These are phyloP conservation scores for Carpinus viminea DNA, from an alignment of 306 rosid genomes.

Conservation along the genomic window DNA sequence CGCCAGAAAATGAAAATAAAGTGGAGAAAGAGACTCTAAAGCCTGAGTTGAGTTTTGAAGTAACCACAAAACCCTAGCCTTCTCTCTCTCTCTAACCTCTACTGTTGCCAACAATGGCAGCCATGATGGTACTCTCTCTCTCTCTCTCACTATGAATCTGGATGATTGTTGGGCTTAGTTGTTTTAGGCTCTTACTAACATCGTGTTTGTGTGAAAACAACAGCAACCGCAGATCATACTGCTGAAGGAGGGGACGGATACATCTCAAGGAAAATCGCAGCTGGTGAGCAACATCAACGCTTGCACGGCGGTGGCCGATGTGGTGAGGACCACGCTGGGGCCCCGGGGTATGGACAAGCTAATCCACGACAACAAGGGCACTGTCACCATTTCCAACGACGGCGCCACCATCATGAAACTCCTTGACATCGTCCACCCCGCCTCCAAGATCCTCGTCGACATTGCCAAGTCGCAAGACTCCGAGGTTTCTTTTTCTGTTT, in stretches of 20 bases:
- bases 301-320: slow-evolving; percentile 90
- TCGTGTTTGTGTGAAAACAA: slow-evolving; percentile 10
- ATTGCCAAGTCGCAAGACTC: slow-evolving; percentile 98
- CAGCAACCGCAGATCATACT: slow-evolving; percentile 99
- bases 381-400: slow-evolving; percentile 90
- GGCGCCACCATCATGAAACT: slow-evolving; percentile 99
- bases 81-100: background rate
- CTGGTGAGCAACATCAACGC: slow-evolving; percentile 95
- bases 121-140: slow-evolving; percentile 69
- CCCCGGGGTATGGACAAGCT: slow-evolving; percentile 99
- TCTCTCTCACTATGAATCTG: background rate
- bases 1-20: slow-evolving; percentile 8
- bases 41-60: background rate
- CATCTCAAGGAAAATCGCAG: slow-evolving; percentile 95
- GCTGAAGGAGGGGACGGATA: slow-evolving; percentile 92
- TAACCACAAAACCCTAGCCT: slow-evolving; percentile 49
- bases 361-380: slow-evolving; percentile 89
- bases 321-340: slow-evolving; percentile 86
- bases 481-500: slow-evolving; percentile 51
- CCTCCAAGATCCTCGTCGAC: slow-evolving; percentile 94
- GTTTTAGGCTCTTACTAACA: slow-evolving; percentile 4
- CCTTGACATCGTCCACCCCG: slow-evolving; percentile 91
- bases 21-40: slow-evolving; percentile 7
- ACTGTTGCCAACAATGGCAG: slow-evolving; percentile 62
- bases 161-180: background rate